Conservation (phyloP, 2,329 filamentous ascomycete genomes). For the Aspergillus texensis region DNA sequence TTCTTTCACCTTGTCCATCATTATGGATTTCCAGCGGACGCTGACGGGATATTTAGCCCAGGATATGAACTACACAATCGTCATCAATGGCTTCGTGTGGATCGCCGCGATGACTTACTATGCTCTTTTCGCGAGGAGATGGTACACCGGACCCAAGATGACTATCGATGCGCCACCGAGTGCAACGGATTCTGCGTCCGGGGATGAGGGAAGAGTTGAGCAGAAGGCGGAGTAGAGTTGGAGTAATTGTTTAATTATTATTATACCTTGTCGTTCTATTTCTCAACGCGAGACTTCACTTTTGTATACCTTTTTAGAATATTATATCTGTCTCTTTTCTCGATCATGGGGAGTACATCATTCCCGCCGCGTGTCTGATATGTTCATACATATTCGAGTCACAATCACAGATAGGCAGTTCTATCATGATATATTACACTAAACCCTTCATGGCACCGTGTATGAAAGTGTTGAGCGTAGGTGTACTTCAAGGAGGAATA, state of each 20-base stretch:
- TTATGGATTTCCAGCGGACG: background rate
- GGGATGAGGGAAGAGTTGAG: background rate
- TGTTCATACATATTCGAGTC: too few relatives aligned
- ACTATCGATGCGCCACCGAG: conserved; percentile 47
- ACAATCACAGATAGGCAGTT: too few relatives aligned
- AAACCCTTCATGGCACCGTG: too few relatives aligned
- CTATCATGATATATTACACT: too few relatives aligned
- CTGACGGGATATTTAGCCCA: conserved; percentile 32
- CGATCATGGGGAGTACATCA: too few relatives aligned
- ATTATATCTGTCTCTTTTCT: background rate
- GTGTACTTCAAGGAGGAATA: too few relatives aligned
- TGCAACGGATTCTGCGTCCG: background rate
- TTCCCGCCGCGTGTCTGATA: too few relatives aligned
- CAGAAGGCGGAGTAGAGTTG: background rate
- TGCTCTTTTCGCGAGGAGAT: conserved; percentile 59
- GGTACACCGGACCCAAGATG: conserved; percentile 63
- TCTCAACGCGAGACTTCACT: background rate
- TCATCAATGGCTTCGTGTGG: conserved; percentile 64
- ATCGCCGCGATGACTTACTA: conserved; percentile 60
- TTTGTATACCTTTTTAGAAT: background rate
- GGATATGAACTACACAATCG: conserved; percentile 66
- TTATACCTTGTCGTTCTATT: background rate
- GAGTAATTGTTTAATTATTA: background rate
- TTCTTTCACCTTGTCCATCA: conserved; percentile 4
- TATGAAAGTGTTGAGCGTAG: too few relatives aligned